Conservation (phyloP, 129 eudicot species). For the Glebionis coronaria region DNA sequence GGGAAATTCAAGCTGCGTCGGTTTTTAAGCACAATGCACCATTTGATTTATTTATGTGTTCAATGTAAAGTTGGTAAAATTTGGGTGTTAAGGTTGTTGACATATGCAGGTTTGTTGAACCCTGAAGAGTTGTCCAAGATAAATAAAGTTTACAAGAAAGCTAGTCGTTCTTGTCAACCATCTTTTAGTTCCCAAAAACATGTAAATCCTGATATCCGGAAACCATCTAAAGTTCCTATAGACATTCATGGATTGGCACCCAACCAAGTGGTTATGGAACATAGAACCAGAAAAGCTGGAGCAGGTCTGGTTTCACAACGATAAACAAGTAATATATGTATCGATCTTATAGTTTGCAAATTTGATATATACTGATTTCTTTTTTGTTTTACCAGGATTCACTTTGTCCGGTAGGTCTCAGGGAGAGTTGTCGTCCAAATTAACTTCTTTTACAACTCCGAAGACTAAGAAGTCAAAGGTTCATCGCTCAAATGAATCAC, state of each 20-base stretch:
- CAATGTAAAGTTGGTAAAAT: too few relatives aligned
- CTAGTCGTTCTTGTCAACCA: neutral
- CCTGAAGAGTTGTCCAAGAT: neutral
- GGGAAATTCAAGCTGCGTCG: too few relatives aligned
- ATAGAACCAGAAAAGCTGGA: neutral
- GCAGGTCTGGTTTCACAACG: neutral
- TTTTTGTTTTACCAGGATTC: too few relatives aligned
- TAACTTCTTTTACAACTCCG: neutral
- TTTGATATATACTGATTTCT: too few relatives aligned
- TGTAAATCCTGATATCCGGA: neutral
- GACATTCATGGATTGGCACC: too few relatives aligned
- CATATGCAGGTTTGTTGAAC: slow-evolving; percentile 10
- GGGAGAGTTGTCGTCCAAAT: neutral
- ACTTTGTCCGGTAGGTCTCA: neutral
- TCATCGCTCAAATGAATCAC: slow-evolving; percentile 1
- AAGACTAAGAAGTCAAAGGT: neutral
- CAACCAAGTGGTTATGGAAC: too few relatives aligned
- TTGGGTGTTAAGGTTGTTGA: neutral
- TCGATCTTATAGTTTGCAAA: too few relatives aligned
- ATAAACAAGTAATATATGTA: neutral
- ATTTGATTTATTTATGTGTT: too few relatives aligned
- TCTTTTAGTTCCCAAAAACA: neutral
- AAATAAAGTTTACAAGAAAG: slow-evolving; percentile 6
- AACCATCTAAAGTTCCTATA: too few relatives aligned
- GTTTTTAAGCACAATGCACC: too few relatives aligned